Evolutionary conservation across 78 protist genomes (phyloP), one percentile per base, ranked within the genome.

Genomic region (Dictyostelium capitatum): DNA sequence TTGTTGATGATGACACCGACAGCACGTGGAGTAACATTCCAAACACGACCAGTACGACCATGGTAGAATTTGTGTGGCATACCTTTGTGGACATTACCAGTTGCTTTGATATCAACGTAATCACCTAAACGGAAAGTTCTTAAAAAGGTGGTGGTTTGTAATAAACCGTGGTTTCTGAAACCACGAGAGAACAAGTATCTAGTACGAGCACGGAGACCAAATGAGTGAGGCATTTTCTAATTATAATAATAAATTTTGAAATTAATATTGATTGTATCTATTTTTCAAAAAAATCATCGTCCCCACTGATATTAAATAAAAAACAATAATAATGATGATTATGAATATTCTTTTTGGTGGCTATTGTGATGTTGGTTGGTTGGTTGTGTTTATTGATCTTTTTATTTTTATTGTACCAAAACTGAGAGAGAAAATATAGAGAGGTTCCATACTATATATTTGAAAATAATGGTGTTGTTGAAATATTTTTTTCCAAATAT

Each of bases 31-130:
- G 99, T 95, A 65, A 99, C 98, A 98, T 99, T 98, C 99, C 98
- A 99, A 56, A 99, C 98, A 72, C 89, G 59, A 75, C 99, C 99
- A 1, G 99, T 99, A 84, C 94, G 96, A 77, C 99, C 99, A 95
- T 99, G 99, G 99, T 99, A 99, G 98, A 87, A 97, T 97, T 98
- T 99, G 99, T 98, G 98, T 81, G 99, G 99, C 99, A 99, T 98
- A 65, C 99, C 99, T 96, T 97, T 96, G 90, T 98, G 99, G 94
- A 97, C 78, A 17, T 99, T 95, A 7, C 98, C 97, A 96, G 98
- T 96, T 81, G 94, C 98, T 17, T 62, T 79, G 95, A 99, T 72
- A 81, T 98, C 99, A 41, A 99, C 99, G 94, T 37, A 81, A 64
- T 99, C 99, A 62, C 99, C 99, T 20, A 90, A 65, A 84, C 94